Conservation (phyloP, 2,329 filamentous ascomycete genomes). For the Trichoderma gracile region DNA sequence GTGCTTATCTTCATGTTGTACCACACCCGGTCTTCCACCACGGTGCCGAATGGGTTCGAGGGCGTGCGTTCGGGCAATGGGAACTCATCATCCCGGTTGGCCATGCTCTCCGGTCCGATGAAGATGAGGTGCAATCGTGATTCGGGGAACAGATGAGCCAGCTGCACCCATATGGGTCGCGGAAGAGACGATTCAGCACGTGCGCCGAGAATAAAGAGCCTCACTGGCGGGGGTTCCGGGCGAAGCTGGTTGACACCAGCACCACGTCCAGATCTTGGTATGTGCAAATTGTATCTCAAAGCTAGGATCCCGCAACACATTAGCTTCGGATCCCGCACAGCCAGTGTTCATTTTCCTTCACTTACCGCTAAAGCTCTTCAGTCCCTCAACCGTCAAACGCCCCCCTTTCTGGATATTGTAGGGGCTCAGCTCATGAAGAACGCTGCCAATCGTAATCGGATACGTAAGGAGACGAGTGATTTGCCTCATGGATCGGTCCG, state of each 20-base stretch:
- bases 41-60: slow-evolving; percentile 86
- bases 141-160: slow-evolving; percentile 92
- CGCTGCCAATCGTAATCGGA: slow-evolving; percentile 84
- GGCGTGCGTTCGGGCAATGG: slow-evolving; percentile 84
- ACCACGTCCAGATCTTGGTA: slow-evolving; percentile 75
- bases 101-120: slow-evolving; percentile 94
- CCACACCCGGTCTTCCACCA: slow-evolving; percentile 88
- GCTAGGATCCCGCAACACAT: slow-evolving; percentile 50
- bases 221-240: slow-evolving; percentile 81
- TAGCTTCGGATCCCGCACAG: not conserved
- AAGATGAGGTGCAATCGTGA: slow-evolving; percentile 89
- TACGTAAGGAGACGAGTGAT: slow-evolving; percentile 93
- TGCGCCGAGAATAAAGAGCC: slow-evolving; percentile 90
- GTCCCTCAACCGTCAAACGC: slow-evolving; percentile 79
- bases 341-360: slow-evolving; percentile 29
- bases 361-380: slow-evolving; percentile 91
- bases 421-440: slow-evolving; percentile 91
- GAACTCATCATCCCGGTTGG: slow-evolving; percentile 89
- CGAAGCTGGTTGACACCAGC: slow-evolving; percentile 75
- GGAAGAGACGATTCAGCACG: slow-evolving; percentile 97
- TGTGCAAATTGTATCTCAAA: slow-evolving; percentile 89
- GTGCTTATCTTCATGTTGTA: slow-evolving; percentile 95
- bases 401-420: slow-evolving; percentile 77
- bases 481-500: slow-evolving; percentile 87
- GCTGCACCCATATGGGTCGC: slow-evolving; percentile 88